A percentile compares a stretch with the other conserved stretches of the same genome.
phyloP scores from a whole-genome alignment of 495 filamentous ascomycete genomes.

The Aspergillus nidulans region DNA sequence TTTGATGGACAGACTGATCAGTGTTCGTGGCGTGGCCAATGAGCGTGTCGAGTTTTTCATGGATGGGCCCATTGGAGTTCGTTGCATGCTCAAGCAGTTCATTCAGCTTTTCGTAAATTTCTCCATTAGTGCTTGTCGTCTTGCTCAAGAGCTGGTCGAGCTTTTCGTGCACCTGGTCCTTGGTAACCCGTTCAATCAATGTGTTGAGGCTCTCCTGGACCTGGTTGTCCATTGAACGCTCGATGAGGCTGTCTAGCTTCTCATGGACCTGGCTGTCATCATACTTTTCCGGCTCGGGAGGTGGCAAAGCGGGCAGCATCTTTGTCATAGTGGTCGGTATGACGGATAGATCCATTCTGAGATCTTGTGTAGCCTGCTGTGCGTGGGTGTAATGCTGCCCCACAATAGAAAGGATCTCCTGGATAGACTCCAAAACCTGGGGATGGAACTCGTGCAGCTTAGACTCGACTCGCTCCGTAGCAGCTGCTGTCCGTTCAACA shows the following conservation, averaged over 20 bases:
- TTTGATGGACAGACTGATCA: constrained; percentile 50
- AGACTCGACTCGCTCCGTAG: constrained; percentile 70
- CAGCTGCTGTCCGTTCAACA: constrained; percentile 61
- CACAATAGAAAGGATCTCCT: constrained; percentile 76
- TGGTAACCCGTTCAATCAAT: constrained; percentile 59
- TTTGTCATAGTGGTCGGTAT: constrained; percentile 47
- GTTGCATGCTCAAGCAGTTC: constrained; percentile 61
- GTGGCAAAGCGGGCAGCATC: constrained; percentile 44
- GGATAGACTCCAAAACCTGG: constrained; percentile 73
- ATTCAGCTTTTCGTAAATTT: constrained; percentile 39
- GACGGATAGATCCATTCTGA: constrained; percentile 48
- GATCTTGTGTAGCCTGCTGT: constrained; percentile 47
- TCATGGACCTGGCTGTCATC: constrained; percentile 70
- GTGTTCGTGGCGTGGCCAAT: constrained; percentile 33
- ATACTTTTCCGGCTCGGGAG: constrained; percentile 50
- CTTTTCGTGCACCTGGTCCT: constrained; percentile 38
- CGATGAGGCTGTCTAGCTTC: constrained; percentile 82
- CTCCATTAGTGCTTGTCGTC: constrained; percentile 47
- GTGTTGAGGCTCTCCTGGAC: constrained; percentile 80
- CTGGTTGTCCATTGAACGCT: constrained; percentile 47
- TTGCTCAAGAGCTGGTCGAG: constrained; percentile 58
- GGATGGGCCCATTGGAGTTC: constrained; percentile 59
- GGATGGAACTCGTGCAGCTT: constrained; percentile 77
- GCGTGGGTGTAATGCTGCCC: constrained; percentile 74
- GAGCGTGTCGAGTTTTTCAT: constrained; percentile 56